Percentiles rank a stretch among this genome's conserved stretches.
These are phyloP conservation scores for Mollisia scopiformis DNA, from an alignment of 2,329 filamentous ascomycete species.

Conservation along the genomic window DNA sequence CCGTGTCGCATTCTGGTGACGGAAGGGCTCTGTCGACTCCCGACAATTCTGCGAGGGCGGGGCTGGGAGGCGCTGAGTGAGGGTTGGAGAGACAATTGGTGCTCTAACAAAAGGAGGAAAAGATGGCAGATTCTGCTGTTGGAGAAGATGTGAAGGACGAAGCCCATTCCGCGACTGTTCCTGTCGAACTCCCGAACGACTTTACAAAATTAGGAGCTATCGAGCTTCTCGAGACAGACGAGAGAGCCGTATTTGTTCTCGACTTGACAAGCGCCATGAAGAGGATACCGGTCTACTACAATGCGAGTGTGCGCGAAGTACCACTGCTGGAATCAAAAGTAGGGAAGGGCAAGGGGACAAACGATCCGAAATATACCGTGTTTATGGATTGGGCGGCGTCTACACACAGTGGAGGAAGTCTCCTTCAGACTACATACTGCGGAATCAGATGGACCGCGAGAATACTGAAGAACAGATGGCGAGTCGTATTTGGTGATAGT, in stretches of 20 bases:
- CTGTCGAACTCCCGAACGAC: slow-evolving; percentile 1
- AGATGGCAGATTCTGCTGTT: not conserved
- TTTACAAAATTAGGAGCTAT: slow-evolving; percentile 18
- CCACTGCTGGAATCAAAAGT: slow-evolving; percentile 11
- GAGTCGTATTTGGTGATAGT: slow-evolving; percentile 24
- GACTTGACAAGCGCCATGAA: slow-evolving; percentile 19
- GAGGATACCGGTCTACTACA: slow-evolving; percentile 22
- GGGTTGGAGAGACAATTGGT: not conserved
- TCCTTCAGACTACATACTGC: slow-evolving; percentile 13
- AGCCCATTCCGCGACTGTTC: not conserved
- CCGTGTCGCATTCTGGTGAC: not conserved
- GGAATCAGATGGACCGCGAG: slow-evolving; percentile 27
- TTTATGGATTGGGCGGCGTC: slow-evolving; percentile 25
- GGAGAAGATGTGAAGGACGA: not conserved
- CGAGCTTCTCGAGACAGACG: slow-evolving; percentile 28
- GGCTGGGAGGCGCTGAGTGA: not conserved
- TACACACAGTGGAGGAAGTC: not conserved
- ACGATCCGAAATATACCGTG: slow-evolving; percentile 6
- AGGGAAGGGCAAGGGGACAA: not conserved
- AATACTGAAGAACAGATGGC: slow-evolving; percentile 26
- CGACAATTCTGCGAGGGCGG: not conserved
- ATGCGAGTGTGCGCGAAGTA: slow-evolving; percentile 17
- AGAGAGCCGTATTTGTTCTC: slow-evolving; percentile 27
- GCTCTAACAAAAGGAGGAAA: not conserved
- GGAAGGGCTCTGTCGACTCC: not conserved